phyloP scores from a whole-genome alignment of 108 stramenopile species.

The Cyclotella sp. region DNA sequence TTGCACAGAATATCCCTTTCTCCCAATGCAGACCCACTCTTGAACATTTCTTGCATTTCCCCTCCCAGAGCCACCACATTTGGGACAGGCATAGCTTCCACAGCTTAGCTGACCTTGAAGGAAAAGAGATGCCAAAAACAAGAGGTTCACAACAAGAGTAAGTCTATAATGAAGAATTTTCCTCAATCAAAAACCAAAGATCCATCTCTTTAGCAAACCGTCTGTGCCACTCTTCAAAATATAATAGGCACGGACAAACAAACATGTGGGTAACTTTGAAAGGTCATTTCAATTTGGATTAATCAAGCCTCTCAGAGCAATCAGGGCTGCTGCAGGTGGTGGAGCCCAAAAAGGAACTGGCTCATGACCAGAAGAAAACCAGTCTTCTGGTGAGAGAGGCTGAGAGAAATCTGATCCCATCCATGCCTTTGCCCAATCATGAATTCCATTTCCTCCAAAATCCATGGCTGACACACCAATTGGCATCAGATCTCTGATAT shows the following conservation, averaged over 20 bases:
- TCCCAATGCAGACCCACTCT: background rate
- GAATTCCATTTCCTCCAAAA: background rate
- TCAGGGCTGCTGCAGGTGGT: slow-evolving; percentile 17
- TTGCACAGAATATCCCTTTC: slow-evolving; percentile 40
- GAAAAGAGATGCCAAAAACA: slow-evolving; percentile 34
- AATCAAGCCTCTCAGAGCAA: slow-evolving; percentile 2
- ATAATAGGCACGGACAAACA: slow-evolving; percentile 5
- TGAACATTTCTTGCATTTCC: slow-evolving; percentile 17
- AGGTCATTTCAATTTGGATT: slow-evolving; percentile 14
- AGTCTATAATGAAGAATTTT: slow-evolving; percentile 20
- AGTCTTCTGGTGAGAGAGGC: background rate
- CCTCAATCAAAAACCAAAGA: slow-evolving; percentile 1
- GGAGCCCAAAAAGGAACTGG: slow-evolving; percentile 23
- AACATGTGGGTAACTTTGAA: slow-evolving; percentile 5
- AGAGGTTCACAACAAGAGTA: slow-evolving; percentile 36
- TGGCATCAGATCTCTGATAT: background rate
- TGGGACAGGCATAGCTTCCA: slow-evolving; percentile 13
- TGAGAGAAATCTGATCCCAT: background rate
- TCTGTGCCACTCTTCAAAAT: slow-evolving; percentile 3
- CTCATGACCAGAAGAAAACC: slow-evolving; percentile 4
- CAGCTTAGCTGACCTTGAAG: slow-evolving; percentile 9
- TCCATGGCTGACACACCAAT: background rate
- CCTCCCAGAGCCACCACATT: slow-evolving; percentile 23
- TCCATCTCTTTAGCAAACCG: slow-evolving; percentile 22
- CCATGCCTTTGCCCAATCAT: background rate